phyloP scores from a whole-genome alignment of 352 stramenopile species.

The Pythium coloratum region DNA sequence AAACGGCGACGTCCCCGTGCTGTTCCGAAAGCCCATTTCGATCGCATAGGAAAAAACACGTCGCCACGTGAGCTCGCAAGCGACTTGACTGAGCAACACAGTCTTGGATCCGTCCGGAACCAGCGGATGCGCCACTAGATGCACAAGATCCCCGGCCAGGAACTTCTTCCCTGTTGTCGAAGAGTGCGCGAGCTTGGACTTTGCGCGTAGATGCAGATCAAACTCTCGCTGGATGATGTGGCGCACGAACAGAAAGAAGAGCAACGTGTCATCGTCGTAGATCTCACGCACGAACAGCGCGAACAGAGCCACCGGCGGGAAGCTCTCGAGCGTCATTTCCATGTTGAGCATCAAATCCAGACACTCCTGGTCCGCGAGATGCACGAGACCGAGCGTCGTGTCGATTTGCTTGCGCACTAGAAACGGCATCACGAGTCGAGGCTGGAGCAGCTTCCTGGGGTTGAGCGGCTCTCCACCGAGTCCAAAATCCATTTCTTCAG shows the following conservation, averaged over 20 bases:
- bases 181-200: slow-evolving; percentile 60
- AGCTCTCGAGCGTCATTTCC: slow-evolving; percentile 44
- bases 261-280: slow-evolving; percentile 56
- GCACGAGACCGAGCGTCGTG: slow-evolving; percentile 45
- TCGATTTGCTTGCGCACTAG: slow-evolving; percentile 57
- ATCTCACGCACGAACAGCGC: slow-evolving; percentile 68
- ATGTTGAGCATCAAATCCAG: slow-evolving; percentile 74
- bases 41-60: slow-evolving; percentile 37
- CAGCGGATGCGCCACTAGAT: slow-evolving; percentile 35
- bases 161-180: slow-evolving; percentile 49
- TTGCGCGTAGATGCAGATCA: slow-evolving; percentile 51
- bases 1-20: slow-evolving; percentile 14
- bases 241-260: slow-evolving; percentile 66
- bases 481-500: slow-evolving; percentile 6
- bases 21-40: slow-evolving; percentile 1
- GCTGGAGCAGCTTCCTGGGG: slow-evolving; percentile 13
- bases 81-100: slow-evolving; percentile 39
- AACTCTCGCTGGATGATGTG: slow-evolving; percentile 47
- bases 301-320: slow-evolving; percentile 55
- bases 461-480: background rate
- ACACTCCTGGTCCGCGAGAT: slow-evolving; percentile 70
- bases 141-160: slow-evolving; percentile 23
- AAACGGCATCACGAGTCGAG: slow-evolving; percentile 49
- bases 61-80: slow-evolving; percentile 47
- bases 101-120: slow-evolving; percentile 64